Evolutionary conservation across 345 rosid genomes (phyloP).

Genomic region (Eucalyptus sideroxylon): DNA sequence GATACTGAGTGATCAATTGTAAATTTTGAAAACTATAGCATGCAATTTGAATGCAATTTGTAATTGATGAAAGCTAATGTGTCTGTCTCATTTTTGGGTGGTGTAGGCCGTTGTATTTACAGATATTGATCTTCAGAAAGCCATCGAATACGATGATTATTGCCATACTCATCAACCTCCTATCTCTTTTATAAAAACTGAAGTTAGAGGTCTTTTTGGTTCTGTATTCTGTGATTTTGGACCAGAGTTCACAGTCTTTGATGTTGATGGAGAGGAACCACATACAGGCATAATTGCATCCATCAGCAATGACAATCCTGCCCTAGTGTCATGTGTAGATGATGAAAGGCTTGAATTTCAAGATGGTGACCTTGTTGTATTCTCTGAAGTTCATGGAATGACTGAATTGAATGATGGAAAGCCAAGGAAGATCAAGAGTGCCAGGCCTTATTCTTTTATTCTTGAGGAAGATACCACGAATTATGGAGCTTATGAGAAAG

Average conservation of each 20-base stretch:
- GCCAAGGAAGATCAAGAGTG: constrained; percentile 78
- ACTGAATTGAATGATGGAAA: constrained; percentile 87
- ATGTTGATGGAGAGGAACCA: constrained; percentile 96
- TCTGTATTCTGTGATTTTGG: constrained; percentile 96
- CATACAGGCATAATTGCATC: constrained; percentile 96
- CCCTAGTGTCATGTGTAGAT: constrained; percentile 84
- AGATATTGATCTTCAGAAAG: constrained; percentile 60
- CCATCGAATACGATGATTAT: constrained; percentile 67
- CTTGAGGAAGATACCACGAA: constrained; percentile 82
- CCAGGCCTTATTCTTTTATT: constrained; percentile 80
- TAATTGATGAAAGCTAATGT: background rate
- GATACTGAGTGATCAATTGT: background rate
- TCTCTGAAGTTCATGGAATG: constrained; percentile 98
- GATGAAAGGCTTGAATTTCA: constrained; percentile 97
- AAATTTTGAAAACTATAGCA: background rate
- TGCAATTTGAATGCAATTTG: background rate
- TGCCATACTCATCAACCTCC: constrained; percentile 90
- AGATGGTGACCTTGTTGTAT: constrained; percentile 92
- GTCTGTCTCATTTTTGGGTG: background rate
- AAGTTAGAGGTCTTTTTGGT: constrained; percentile 95
- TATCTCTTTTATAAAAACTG: constrained; percentile 84
- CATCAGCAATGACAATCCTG: constrained; percentile 78
- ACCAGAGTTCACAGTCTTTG: constrained; percentile 77
- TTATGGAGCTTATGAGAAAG: constrained; percentile 61
- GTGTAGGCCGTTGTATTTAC: constrained; percentile 89